A percentile compares a stretch with the other conserved stretches of the same genome.
phyloP scores from a whole-genome alignment of 257 asterid genomes.

The Scutellaria barbata region DNA sequence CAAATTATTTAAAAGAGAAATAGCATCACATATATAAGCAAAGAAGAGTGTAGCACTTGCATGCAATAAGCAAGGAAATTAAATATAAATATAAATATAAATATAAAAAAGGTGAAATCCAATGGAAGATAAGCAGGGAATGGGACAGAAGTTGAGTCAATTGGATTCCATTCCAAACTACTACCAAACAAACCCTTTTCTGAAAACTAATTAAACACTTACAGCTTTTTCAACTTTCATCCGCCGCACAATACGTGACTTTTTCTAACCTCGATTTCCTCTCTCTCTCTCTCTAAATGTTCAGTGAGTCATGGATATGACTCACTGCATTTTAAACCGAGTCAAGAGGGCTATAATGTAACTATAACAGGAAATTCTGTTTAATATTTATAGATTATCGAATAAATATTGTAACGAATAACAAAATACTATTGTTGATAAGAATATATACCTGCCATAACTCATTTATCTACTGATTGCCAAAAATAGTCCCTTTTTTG shows the following conservation, averaged over 20 bases:
- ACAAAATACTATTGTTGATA: too few species aligned
- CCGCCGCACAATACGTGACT: constrained; percentile 60
- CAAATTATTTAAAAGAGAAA: too few species aligned
- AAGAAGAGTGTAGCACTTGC: too few species aligned
- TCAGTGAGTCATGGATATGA: background rate
- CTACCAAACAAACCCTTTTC: constrained; percentile 46
- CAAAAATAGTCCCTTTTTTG: background rate
- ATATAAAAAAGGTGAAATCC: too few species aligned
- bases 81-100: too few species aligned
- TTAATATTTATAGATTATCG: background rate
- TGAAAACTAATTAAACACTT: constrained; percentile 36
- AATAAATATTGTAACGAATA: too few species aligned
- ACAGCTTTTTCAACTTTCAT: constrained; percentile 47
- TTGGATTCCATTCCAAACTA: constrained; percentile 50
- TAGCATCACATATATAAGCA: too few species aligned
- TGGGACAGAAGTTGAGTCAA: constrained; percentile 34
- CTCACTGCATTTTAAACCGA: constrained; percentile 11
- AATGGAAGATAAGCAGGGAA: constrained; percentile 25
- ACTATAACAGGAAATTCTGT: background rate
- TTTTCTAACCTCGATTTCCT: constrained; percentile 43
- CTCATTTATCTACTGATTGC: background rate
- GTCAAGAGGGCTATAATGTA: background rate
- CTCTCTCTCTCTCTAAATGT: background rate
- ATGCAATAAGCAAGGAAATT: too few species aligned
- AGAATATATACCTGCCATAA: too few species aligned